These are phyloP conservation scores for Ogataea corticis DNA, from an alignment of 805 yeast genomes.

Conservation along the genomic window DNA sequence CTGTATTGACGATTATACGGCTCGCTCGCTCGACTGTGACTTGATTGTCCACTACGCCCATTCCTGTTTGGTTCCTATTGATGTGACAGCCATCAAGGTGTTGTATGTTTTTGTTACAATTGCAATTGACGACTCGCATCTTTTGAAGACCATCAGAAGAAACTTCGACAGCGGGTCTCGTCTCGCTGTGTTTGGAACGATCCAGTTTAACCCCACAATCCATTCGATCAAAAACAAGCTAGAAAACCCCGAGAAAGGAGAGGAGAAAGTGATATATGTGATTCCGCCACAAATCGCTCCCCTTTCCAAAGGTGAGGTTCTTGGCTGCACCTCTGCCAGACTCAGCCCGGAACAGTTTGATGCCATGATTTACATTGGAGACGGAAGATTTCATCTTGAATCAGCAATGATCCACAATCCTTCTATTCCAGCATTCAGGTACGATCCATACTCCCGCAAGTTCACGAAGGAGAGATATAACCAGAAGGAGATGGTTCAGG, in stretches of 20 bases:
- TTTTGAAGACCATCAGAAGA: constrained; percentile 69
- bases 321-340: constrained; percentile 93
- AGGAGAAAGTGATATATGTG: constrained; percentile 52
- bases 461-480: constrained; percentile 89
- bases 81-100: constrained; percentile 85
- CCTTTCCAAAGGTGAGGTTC: constrained; percentile 89
- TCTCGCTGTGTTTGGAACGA: constrained; percentile 89
- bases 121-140: constrained; percentile 78
- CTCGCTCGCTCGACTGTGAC: constrained; percentile 89
- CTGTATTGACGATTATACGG: constrained; percentile 95
- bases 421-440: constrained; percentile 83
- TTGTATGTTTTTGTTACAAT: constrained; percentile 95
- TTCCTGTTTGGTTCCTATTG: constrained; percentile 94
- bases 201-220: constrained; percentile 93
- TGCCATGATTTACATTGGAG: constrained; percentile 91
- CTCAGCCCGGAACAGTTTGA: constrained; percentile 62
- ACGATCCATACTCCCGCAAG: constrained; percentile 92
- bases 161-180: constrained; percentile 66
- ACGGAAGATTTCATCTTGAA: constrained; percentile 94
- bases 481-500: constrained; percentile 74
- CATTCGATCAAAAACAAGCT: constrained; percentile 72
- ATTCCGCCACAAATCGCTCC: constrained; percentile 92
- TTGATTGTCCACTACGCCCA: constrained; percentile 96
- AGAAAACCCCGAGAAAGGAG: constrained; percentile 35
- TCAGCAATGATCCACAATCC: constrained; percentile 98